These are phyloP conservation scores for Didymellaceae sp. DNA, from an alignment of 2,329 filamentous ascomycete species.

Conservation along the genomic window DNA sequence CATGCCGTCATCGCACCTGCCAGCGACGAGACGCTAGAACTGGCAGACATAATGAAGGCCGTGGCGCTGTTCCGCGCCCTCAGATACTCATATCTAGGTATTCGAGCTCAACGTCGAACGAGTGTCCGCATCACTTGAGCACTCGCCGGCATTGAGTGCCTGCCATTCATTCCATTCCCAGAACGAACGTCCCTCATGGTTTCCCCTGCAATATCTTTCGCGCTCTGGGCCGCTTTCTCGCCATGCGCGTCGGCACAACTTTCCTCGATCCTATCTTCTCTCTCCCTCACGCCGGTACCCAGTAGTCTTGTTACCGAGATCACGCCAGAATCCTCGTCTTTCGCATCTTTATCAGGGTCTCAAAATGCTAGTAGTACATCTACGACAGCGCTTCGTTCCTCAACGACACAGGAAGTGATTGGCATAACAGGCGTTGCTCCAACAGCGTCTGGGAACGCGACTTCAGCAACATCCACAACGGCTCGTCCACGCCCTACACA, in stretches of 20 bases:
- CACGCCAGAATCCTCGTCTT: constrained; percentile 2
- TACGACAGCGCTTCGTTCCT: constrained; percentile 16
- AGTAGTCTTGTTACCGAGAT: constrained; percentile 14
- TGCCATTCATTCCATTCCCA: constrained; percentile 18
- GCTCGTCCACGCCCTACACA: constrained; percentile 21
- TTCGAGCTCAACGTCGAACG: not conserved
- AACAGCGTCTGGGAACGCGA: constrained; percentile 17
- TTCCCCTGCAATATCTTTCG: constrained; percentile 8
- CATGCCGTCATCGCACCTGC: constrained; percentile 30
- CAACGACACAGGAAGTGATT: constrained; percentile 21
- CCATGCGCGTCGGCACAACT: constrained; percentile 23
- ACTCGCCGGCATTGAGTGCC: constrained; percentile 4
- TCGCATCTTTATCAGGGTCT: constrained; percentile 11
- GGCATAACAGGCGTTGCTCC: constrained; percentile 28
- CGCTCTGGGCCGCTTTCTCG: constrained; percentile 13
- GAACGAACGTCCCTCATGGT: constrained; percentile 23
- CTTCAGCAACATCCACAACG: constrained; percentile 17
- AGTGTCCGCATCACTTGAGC: constrained; percentile 7
- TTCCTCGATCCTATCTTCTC: constrained; percentile 16
- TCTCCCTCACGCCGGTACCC: constrained; percentile 14
- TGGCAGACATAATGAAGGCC: constrained; percentile 1
- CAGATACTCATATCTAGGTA: not conserved
- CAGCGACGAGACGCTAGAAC: constrained; percentile 6
- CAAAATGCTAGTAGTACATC: constrained; percentile 27
- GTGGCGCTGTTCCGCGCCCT: not conserved